phyloP scores from a whole-genome alignment of 768 basidiomycete species.

The Mycena rebaudengoi region DNA sequence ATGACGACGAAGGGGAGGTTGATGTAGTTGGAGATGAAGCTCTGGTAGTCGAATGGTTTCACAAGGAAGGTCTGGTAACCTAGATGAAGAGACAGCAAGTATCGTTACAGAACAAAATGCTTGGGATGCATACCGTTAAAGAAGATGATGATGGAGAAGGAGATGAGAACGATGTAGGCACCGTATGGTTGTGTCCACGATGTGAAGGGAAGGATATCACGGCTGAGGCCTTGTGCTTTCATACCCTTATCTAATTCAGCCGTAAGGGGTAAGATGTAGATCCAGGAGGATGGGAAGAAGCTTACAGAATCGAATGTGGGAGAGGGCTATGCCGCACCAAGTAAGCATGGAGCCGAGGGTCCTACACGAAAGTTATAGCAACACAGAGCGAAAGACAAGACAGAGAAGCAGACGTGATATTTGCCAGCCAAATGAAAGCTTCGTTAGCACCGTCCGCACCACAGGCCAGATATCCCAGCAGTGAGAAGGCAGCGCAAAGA shows the following conservation, averaged over 20 bases:
- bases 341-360: conserved; percentile 41
- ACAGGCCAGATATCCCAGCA: conserved; percentile 50
- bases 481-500: conserved; percentile 44
- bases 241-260: conserved; percentile 39
- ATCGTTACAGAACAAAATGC: not conserved
- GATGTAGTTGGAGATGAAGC: conserved; percentile 32
- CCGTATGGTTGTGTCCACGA: conserved; percentile 30
- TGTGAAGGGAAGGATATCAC: conserved; percentile 30
- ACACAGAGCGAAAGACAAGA: too few species aligned
- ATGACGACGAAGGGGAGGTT: conserved; percentile 32
- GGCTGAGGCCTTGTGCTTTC: conserved; percentile 38
- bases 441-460: conserved; percentile 41
- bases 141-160: conserved; percentile 29
- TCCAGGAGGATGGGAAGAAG: conserved; percentile 4
- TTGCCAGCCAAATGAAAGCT: conserved; percentile 54
- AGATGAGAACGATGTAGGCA: conserved; percentile 23
- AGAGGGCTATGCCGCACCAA: conserved; percentile 53
- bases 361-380: too few species aligned
- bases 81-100: not conserved
- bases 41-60: conserved; percentile 21
- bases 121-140: conserved; percentile 23
- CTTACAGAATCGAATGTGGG: conserved; percentile 44
- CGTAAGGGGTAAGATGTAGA: not conserved
- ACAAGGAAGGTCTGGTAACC: conserved; percentile 23
- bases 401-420: too few species aligned